A percentile compares a stretch with the other conserved stretches of the same genome.
Evolutionary conservation across 2,329 filamentous ascomycete genomes (phyloP).

Genomic region (Neonectria magnoliae): DNA sequence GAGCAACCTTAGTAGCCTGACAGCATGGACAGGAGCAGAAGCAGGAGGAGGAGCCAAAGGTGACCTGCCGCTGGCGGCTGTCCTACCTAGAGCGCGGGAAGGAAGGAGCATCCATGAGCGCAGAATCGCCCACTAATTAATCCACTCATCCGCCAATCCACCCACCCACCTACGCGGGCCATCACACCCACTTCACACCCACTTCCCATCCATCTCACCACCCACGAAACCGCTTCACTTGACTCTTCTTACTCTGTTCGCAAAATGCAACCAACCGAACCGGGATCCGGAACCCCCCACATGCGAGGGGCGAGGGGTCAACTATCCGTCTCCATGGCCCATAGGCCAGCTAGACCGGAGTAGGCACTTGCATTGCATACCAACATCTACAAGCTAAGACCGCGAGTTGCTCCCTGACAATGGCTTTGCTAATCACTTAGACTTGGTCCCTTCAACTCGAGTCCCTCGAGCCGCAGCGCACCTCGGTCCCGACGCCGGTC

Average conservation of each 20-base stretch:
- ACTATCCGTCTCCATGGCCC: conserved; percentile 9
- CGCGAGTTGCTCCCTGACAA: conserved; percentile 6
- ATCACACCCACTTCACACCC: conserved; percentile 4
- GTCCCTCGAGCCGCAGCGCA: conserved; percentile 5
- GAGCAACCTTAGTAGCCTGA: background rate
- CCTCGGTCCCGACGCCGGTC: background rate
- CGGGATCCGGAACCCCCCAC: conserved; percentile 14
- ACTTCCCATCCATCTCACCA: background rate
- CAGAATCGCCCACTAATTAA: conserved; percentile 9
- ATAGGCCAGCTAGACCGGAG: conserved; percentile 21
- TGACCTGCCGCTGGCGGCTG: conserved; percentile 1
- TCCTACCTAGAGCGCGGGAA: conserved; percentile 9
- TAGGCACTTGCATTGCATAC: conserved; percentile 17
- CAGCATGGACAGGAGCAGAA: background rate
- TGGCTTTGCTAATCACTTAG: conserved; percentile 1
- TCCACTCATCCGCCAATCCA: conserved; percentile 12
- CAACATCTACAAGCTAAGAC: conserved; percentile 11
- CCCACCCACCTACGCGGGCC: conserved; percentile 10
- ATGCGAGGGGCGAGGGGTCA: conserved; percentile 16
- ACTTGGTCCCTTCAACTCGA: background rate
- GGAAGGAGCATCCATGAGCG: conserved; percentile 1
- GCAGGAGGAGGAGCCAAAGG: conserved; percentile 5
- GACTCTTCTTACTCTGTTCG: background rate
- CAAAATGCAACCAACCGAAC: conserved; percentile 10
- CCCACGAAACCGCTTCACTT: background rate